A percentile compares a stretch with the other conserved stretches of the same genome.
These are phyloP conservation scores for Castanopsis chinensis DNA, from an alignment of 306 rosid genomes.

Conservation along the genomic window DNA sequence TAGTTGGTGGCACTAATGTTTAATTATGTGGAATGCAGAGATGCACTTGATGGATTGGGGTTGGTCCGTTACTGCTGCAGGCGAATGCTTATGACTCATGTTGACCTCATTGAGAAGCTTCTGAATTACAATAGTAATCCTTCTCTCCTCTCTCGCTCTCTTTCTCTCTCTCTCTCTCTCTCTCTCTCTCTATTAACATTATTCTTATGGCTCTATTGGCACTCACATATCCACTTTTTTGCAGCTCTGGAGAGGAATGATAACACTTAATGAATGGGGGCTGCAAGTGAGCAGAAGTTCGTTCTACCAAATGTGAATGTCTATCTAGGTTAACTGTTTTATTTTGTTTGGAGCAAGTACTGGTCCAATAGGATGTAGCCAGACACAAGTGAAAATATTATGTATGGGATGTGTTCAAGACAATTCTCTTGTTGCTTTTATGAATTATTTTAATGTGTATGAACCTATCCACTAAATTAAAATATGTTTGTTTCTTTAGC, in stretches of 20 bases:
- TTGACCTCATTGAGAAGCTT: constrained; percentile 95
- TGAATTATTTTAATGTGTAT: neutral
- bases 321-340: neutral
- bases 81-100: constrained; percentile 98
- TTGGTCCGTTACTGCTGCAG: constrained; percentile 94
- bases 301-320: constrained; percentile 5
- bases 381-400: too few relatives aligned
- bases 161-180: neutral
- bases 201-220: neutral
- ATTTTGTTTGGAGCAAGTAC: neutral
- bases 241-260: constrained; percentile 80
- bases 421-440: neutral
- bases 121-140: constrained; percentile 82
- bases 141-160: neutral
- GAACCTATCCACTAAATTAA: neutral
- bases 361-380: too few relatives aligned
- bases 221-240: constrained; percentile 5
- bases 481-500: neutral
- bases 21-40: constrained; percentile 45
- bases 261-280: constrained; percentile 33
- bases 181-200: neutral
- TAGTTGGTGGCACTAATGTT: constrained; percentile 13
- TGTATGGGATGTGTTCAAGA: neutral
- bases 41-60: constrained; percentile 90
- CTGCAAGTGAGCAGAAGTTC: constrained; percentile 9